Evolutionary conservation across 768 basidiomycete species (phyloP), one percentile per base, ranked within the genome.

Genomic region (Fibroporia radiculosa): DNA sequence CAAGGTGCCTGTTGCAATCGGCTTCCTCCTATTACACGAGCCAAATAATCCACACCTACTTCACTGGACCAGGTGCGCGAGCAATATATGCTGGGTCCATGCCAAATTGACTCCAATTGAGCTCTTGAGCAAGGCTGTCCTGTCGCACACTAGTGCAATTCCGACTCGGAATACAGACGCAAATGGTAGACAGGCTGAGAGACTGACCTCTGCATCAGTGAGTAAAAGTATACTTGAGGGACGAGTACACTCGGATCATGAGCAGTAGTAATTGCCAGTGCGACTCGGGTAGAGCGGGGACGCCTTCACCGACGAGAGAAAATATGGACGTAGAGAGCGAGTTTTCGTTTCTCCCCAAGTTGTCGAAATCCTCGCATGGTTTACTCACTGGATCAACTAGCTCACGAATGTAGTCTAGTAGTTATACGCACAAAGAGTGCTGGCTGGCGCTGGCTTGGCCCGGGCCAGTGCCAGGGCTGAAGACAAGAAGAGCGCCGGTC

Each of bases 31-130:
- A 48, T 16, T 6, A 11, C 24, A 7, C 4, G n/a, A 13, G 44
- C 6, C 7, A 44, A 28, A n/a, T 3, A 31, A 12, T n/a, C 26
- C 6, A 40, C 4, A 18, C 28, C 1, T 53, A 86, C 85, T 91
- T 90, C 38, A 91, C 80, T 49, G 86, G 74, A 6, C 88, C 88
- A 1, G 87, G 88, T 4, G 88, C 86, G 55, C 86, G 68, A 6
- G 77, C 75, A 53, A 90, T 84, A 51, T 81, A 81, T 4, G 74
- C 66, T 11, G 87, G 84, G 42, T 74, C 76, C 49, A 70, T 69
- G 5, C 82, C 82, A 52, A 84, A 89, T 46, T 77, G 71, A 43
- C 58, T 64, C 54, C n/a, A n/a, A n/a, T 73, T 66, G 59, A 85
- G 90, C 54, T 83, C 73, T 20, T 71, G 65, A 1, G 71, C 70